phyloP scores from a whole-genome alignment of 208 protist species.

The Crithidia sp. region DNA sequence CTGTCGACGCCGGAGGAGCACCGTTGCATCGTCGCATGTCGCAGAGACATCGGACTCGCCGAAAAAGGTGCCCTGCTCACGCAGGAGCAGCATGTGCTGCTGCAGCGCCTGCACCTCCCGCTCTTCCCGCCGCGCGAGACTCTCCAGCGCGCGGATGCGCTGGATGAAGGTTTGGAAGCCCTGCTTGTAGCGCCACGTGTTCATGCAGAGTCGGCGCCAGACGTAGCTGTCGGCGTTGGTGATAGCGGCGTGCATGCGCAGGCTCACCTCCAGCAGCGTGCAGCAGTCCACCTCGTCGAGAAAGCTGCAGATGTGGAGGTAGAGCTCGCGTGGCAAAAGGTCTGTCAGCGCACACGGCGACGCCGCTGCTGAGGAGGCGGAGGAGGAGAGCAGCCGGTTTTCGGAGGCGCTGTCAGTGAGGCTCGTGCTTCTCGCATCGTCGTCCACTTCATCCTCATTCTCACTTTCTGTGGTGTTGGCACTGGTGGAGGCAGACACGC shows the following conservation, averaged over 20 bases:
- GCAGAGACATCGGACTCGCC: conserved; percentile 44
- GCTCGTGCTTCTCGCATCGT: too few relatives aligned
- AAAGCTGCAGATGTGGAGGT: conserved; percentile 58
- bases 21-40: conserved; percentile 45
- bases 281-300: conserved; percentile 53
- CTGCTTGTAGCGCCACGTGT: conserved; percentile 62
- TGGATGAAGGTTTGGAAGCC: conserved; percentile 58
- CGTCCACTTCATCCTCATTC: too few relatives aligned
- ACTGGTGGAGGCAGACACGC: too few relatives aligned
- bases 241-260: conserved; percentile 56
- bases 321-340: conserved; percentile 57
- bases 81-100: conserved; percentile 63
- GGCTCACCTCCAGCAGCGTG: conserved; percentile 68
- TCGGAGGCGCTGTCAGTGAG: background rate
- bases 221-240: conserved; percentile 56
- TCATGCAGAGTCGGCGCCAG: conserved; percentile 68
- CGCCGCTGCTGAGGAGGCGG: conserved; percentile 6
- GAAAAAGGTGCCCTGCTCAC: conserved; percentile 24
- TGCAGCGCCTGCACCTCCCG: conserved; percentile 53
- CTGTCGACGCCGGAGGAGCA: conserved; percentile 33
- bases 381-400: background rate
- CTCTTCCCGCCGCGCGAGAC: conserved; percentile 40
- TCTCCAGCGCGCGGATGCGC: conserved; percentile 34
- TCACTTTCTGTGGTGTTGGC: too few relatives aligned
- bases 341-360: conserved; percentile 25